phyloP scores from a whole-genome alignment of 768 basidiomycete genomes.

The Pulveroboletus ravenelii region DNA sequence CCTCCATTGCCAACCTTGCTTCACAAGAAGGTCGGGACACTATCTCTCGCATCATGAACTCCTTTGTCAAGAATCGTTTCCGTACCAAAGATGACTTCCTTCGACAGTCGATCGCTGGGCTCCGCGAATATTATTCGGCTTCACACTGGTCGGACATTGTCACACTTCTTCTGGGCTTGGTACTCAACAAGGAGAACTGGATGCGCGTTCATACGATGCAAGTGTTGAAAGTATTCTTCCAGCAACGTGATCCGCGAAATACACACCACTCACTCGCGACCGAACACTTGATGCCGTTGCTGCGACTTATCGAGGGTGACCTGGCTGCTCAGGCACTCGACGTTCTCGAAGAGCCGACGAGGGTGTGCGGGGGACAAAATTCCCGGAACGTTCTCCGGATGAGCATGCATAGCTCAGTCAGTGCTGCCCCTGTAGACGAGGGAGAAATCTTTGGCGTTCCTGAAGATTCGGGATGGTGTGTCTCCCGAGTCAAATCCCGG shows the following conservation, averaged over 20 bases:
- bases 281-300: slow-evolving; percentile 85
- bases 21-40: slow-evolving; percentile 67
- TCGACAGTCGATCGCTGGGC: slow-evolving; percentile 77
- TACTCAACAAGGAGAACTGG: slow-evolving; percentile 81
- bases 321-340: slow-evolving; percentile 82
- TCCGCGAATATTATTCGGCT: slow-evolving; percentile 79
- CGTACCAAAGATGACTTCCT: slow-evolving; percentile 91
- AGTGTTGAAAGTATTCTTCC: slow-evolving; percentile 83
- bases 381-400: slow-evolving; percentile 87
- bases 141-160: slow-evolving; percentile 78
- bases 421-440: slow-evolving; percentile 44
- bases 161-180: slow-evolving; percentile 79
- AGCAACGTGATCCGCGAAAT: slow-evolving; percentile 74
- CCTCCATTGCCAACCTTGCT: slow-evolving; percentile 68
- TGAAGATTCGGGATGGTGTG: slow-evolving; percentile 82
- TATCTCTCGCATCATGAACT: slow-evolving; percentile 83
- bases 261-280: slow-evolving; percentile 73
- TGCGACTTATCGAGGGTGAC: slow-evolving; percentile 85
- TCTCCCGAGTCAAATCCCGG: slow-evolving; percentile 60
- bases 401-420: slow-evolving; percentile 69
- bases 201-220: slow-evolving; percentile 79
- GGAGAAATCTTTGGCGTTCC: slow-evolving; percentile 80
- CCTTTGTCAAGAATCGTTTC: slow-evolving; percentile 83
- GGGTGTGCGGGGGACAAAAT: slow-evolving; percentile 68
- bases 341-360: slow-evolving; percentile 88